Evolutionary conservation across 768 basidiomycete genomes (phyloP).

Genomic region (Hygrophorus russula): DNA sequence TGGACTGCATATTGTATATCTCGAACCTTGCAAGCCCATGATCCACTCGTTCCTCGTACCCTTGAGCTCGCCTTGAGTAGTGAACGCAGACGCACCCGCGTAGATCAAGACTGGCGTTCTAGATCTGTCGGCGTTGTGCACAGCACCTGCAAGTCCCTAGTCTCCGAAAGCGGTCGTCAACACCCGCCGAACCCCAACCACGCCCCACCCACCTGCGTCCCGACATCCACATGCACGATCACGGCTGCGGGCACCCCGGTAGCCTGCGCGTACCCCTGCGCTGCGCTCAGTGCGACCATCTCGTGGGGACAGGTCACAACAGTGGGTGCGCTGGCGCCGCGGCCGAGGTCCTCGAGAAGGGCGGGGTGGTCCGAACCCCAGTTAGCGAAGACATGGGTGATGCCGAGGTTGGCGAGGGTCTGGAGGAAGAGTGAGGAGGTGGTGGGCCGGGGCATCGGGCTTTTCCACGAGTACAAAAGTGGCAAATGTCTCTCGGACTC

Average conservation of each 20-base stretch:
- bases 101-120: constrained; percentile 59
- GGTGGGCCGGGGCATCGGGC: no score
- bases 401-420: constrained; percentile 41
- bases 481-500: no score
- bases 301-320: constrained; percentile 67
- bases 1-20: not conserved
- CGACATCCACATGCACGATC: no score
- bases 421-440: constrained; percentile 53
- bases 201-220: no score
- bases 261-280: constrained; percentile 60
- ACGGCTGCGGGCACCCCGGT: constrained; percentile 60
- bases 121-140: constrained; percentile 60
- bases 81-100: constrained; percentile 58
- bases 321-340: constrained; percentile 35
- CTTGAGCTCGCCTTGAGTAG: constrained; percentile 40
- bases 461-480: no score
- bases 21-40: constrained; percentile 57
- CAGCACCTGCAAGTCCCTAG: constrained; percentile 56
- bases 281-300: constrained; percentile 64
- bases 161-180: not conserved
- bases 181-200: no score
- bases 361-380: constrained; percentile 74
- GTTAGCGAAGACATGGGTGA: constrained; percentile 63
- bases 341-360: constrained; percentile 55
- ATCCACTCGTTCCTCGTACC: constrained; percentile 67